Evolutionary conservation across 108 stramenopile genomes (phyloP).

Genomic region (Seminavis robusta): DNA sequence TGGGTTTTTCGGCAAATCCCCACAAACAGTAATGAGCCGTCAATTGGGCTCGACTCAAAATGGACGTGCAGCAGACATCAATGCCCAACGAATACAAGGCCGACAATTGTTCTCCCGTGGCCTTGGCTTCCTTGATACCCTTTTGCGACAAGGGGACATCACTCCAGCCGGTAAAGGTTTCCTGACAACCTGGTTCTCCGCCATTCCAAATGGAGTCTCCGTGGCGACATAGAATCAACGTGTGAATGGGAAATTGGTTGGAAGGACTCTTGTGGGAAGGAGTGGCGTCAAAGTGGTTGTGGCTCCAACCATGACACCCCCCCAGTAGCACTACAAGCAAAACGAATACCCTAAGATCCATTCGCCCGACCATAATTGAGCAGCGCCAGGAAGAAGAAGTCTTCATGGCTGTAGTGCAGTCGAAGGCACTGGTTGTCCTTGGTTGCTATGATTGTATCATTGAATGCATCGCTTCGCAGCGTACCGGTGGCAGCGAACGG

Average conservation of each 20-base stretch:
- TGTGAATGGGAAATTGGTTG: conserved; percentile 51
- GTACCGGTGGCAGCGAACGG: too few species aligned
- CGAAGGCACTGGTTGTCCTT: too few species aligned
- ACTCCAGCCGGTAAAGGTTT: conserved; percentile 73
- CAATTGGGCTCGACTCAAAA: conserved; percentile 41
- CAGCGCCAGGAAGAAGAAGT: too few species aligned
- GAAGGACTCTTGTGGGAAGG: too few species aligned
- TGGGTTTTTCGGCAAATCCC: conserved; percentile 32
- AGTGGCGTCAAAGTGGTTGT: too few species aligned
- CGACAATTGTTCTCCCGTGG: conserved; percentile 29
- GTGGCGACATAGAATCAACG: conserved; percentile 54
- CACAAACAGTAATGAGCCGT: conserved; percentile 58
- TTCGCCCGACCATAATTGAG: too few species aligned
- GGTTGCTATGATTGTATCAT: too few species aligned
- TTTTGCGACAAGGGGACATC: conserved; percentile 49
- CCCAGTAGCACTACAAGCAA: too few species aligned
- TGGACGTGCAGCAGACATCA: conserved; percentile 56
- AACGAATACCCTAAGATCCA: too few species aligned
- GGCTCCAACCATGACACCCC: too few species aligned
- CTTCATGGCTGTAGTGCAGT: too few species aligned
- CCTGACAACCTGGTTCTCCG: conserved; percentile 42
- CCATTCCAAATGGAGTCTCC: conserved; percentile 69
- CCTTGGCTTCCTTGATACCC: conserved; percentile 45
- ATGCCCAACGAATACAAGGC: conserved; percentile 24
- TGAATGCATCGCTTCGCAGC: too few species aligned